These are phyloP conservation scores for Arthroderma sp. DNA, from an alignment of 2,329 filamentous ascomycete genomes.

Conservation along the genomic window DNA sequence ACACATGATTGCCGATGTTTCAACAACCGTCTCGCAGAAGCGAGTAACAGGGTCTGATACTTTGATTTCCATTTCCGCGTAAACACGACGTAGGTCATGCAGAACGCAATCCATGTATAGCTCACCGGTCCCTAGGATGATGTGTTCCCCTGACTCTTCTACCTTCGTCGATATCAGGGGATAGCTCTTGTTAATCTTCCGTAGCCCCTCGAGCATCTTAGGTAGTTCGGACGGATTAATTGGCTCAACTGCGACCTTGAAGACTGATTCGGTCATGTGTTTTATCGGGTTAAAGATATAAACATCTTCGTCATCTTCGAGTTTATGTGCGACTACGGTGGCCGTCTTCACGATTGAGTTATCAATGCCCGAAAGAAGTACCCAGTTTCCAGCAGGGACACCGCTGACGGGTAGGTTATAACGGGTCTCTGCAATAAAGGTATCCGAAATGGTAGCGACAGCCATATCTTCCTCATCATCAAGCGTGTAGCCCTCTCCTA, in stretches of 20 bases:
- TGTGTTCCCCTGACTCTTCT: slow-evolving; percentile 93
- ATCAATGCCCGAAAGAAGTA: slow-evolving; percentile 82
- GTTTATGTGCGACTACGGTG: slow-evolving; percentile 66
- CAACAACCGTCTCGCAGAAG: slow-evolving; percentile 95
- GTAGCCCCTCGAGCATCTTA: slow-evolving; percentile 94
- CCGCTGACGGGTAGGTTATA: slow-evolving; percentile 89
- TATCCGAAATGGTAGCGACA: slow-evolving; percentile 66
- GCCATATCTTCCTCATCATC: slow-evolving; percentile 98
- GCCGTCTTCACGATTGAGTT: slow-evolving; percentile 98
- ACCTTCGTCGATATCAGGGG: slow-evolving; percentile 93
- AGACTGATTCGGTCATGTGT: slow-evolving; percentile 93
- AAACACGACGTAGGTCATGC: slow-evolving; percentile 83
- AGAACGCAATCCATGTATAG: slow-evolving; percentile 99
- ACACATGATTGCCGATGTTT: slow-evolving; percentile 94
- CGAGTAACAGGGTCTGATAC: slow-evolving; percentile 94
- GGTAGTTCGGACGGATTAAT: slow-evolving; percentile 96
- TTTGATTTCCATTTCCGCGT: slow-evolving; percentile 98
- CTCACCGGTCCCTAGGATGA: slow-evolving; percentile 88
- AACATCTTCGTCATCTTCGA: slow-evolving; percentile 78
- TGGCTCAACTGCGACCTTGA: slow-evolving; percentile 95
- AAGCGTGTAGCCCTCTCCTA: slow-evolving; percentile 89
- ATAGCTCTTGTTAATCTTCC: slow-evolving; percentile 97
- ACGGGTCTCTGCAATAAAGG: slow-evolving; percentile 80
- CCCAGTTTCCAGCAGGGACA: slow-evolving; percentile 85
- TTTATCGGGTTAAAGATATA: slow-evolving; percentile 89